These are phyloP conservation scores for Diaporthe sp. DNA, from an alignment of 2,329 filamentous ascomycete species.

Conservation along the genomic window DNA sequence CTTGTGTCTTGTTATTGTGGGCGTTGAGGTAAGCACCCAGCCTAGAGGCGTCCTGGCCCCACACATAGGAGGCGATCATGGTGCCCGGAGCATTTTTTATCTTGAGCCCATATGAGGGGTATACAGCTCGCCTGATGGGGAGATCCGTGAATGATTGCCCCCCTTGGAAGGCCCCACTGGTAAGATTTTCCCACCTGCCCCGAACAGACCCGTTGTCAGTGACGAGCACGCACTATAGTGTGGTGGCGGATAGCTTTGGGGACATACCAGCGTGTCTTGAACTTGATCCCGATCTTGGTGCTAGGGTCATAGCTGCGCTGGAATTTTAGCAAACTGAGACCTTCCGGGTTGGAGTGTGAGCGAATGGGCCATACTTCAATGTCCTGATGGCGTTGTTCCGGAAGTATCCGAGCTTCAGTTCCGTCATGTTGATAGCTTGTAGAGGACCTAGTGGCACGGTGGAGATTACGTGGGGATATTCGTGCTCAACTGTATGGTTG, in stretches of 20 bases:
- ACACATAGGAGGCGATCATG: slow-evolving; percentile 48
- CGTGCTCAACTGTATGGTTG: slow-evolving; percentile 41
- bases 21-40: slow-evolving; percentile 46
- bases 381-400: slow-evolving; percentile 50
- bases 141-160: slow-evolving; percentile 50
- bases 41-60: slow-evolving; percentile 47
- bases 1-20: slow-evolving; percentile 42
- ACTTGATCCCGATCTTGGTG: slow-evolving; percentile 50
- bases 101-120: slow-evolving; percentile 50
- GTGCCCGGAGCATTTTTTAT: slow-evolving; percentile 43
- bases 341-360: neutral
- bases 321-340: neutral
- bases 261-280: slow-evolving; percentile 48
- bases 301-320: slow-evolving; percentile 46
- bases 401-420: slow-evolving; percentile 48
- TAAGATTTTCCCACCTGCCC: slow-evolving; percentile 44
- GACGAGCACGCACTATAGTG: neutral
- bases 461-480: slow-evolving; percentile 46
- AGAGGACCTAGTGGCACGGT: slow-evolving; percentile 48
- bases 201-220: neutral
- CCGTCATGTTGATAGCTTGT: slow-evolving; percentile 46
- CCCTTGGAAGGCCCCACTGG: slow-evolving; percentile 45
- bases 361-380: slow-evolving; percentile 43
- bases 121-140: slow-evolving; percentile 51
- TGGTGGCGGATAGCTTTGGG: neutral